Base-by-base conservation (phyloP, 768 basidiomycete genomes). In the Megacollybia marginata region DNA sequence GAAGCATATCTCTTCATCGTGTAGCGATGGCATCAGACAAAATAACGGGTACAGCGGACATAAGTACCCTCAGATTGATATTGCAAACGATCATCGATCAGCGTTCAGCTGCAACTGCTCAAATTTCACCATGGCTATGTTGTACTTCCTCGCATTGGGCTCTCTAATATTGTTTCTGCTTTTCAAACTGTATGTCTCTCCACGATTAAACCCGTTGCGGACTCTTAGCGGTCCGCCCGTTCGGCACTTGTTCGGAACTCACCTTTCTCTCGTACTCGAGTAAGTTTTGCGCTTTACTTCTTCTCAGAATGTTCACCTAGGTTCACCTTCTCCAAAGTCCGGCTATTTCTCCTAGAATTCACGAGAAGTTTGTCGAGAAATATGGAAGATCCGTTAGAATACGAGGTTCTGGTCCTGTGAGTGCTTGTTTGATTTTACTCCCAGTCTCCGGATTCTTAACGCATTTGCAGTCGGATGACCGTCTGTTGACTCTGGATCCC, bases 401-500 rank as follows among this genome's bases (percentile, higher is more conserved):
- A 46, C 74, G 78, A 43, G 88, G 88, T 3, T 51, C 83, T 11
- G 75, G 77, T 44, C 83, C 83, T 47, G 88, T 89, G 65, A 52
- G 87, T 73, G 15, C 9, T n/a, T 34, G 31, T 47, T 20, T 32
- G 28, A 4, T 20, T 40, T 42, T 38, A 42, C n/a, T n/a, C n/a
- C n/a, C n/a, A n/a, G n/a, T n/a, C n/a, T n/a, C n/a, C 2, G n/a
- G 28, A 44, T 13, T 44, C 33, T 44, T 28, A 45, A n/a, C 34
- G 33, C 9, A 44, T 44, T 5, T n/a, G n/a, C 50, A 91, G 88
- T 87, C 82, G 79, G 88, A 87, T 52, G 74, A 81, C 36, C 82
- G 92, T 33, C 77, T 95, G 1, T 70, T 91, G 48, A 88, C 90
- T 1, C 71, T 91, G 40, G 92, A 95, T 60, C 88, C 91, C 4